Conservation (phyloP, 2,329 filamentous ascomycete species). For the Neocucurbitaria cava region DNA sequence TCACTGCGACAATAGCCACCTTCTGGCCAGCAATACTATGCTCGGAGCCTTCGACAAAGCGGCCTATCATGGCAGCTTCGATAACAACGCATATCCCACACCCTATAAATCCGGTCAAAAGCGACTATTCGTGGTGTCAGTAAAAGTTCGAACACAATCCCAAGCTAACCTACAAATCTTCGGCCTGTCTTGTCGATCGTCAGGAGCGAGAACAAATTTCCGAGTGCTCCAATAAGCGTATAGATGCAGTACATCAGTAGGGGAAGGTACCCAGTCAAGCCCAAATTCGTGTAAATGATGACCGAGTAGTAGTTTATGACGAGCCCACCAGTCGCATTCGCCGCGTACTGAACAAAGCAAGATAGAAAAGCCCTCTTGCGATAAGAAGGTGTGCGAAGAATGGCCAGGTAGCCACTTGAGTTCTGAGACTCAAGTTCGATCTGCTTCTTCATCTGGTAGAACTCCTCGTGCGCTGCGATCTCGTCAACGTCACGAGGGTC, state of each 20-base stretch:
- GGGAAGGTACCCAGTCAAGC: conserved; percentile 25
- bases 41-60: conserved; percentile 19
- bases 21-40: conserved; percentile 24
- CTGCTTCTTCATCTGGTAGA: conserved; percentile 32
- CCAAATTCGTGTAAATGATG: conserved; percentile 32
- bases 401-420: conserved; percentile 27
- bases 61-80: conserved; percentile 32
- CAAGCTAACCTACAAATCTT: conserved; percentile 17
- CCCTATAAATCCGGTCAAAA: conserved; percentile 30
- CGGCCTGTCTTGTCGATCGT: conserved; percentile 32
- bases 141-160: background rate
- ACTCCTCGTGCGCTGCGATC: conserved; percentile 29
- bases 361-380: conserved; percentile 29
- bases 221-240: conserved; percentile 31
- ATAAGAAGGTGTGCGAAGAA: conserved; percentile 25
- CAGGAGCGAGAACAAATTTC: conserved; percentile 28
- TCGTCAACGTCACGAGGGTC: conserved; percentile 26
- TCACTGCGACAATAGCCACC: conserved; percentile 29
- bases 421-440: conserved; percentile 30
- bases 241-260: conserved; percentile 36
- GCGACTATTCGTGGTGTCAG: conserved; percentile 14
- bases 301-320: conserved; percentile 36
- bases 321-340: conserved; percentile 29
- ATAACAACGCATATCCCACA: conserved; percentile 25
- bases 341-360: conserved; percentile 33